phyloP scores from a whole-genome alignment of 2,329 filamentous ascomycete genomes.

The Calonectria pteridis region DNA sequence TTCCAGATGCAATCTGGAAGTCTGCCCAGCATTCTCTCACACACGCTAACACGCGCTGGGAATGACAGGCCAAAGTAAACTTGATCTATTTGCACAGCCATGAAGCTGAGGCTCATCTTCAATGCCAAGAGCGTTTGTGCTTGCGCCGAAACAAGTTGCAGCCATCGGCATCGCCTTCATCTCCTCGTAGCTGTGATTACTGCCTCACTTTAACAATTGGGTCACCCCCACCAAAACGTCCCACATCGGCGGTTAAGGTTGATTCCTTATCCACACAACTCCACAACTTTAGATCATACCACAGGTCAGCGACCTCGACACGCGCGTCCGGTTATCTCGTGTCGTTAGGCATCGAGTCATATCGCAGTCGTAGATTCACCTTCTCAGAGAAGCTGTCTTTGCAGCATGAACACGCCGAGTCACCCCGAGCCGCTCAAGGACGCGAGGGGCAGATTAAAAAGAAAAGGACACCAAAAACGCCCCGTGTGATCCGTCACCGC shows the following conservation, averaged over 20 bases:
- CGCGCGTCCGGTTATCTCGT: neutral
- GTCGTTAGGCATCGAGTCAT: neutral
- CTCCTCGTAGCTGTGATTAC: neutral
- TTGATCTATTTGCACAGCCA: neutral
- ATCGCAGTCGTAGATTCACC: neutral
- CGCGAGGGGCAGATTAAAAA: too few species aligned
- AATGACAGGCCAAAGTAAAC: neutral
- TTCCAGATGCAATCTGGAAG: neutral
- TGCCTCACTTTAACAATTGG: neutral
- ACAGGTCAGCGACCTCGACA: neutral
- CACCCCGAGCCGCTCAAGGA: neutral
- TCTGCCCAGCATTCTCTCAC: neutral
- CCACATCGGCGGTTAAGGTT: neutral
- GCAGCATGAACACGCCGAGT: neutral
- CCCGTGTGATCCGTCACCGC: neutral
- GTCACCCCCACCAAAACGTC: neutral
- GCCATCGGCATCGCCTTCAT: neutral
- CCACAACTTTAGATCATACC: conserved; percentile 10
- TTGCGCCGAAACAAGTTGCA: neutral
- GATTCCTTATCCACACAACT: conserved; percentile 13
- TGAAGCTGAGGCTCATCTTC: neutral
- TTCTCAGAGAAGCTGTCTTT: neutral
- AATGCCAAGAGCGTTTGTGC: neutral
- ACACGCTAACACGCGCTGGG: neutral
- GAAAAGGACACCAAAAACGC: neutral